Base-by-base conservation (phyloP, 768 basidiomycete genomes). In the Aureoboletus auriporus region DNA sequence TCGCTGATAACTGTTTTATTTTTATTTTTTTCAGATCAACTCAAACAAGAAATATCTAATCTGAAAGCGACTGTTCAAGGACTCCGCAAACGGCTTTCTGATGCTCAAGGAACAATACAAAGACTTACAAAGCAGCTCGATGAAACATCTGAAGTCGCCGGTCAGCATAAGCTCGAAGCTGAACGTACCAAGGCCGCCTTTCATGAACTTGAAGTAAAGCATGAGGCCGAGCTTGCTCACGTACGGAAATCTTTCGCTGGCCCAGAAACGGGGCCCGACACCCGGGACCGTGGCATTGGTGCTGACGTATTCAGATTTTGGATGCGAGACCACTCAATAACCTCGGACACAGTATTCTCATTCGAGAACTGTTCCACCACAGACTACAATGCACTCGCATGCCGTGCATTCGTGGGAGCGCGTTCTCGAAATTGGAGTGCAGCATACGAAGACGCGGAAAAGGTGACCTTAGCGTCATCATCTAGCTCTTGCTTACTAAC, bases 401-500 rank as follows among this genome's bases (percentile, higher is more conserved):
- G 47, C 35, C 29, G 47, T 16, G 47, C 47, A 8, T 48, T 48
- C 17, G 29, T 30, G 20, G 17, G 30, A 2, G 47, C 47, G 9
- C 47, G 47, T 17, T 42, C 47, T n/a, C 40, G 1, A 31, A 48
- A 48, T 16, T 48, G 47, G 47, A 42, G 28, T 26, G 47, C 40
- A 8, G 47, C 47, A 8, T 42, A 42, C 34, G 47, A 42, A 10
- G 40, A 48, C 17, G 47, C 47, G n/a, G 40, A 48, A 48, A 42
- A 37, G 47, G 47, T 48, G 14, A 48, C 17, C 28, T 17, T 35
- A 5, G 9, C 17, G 3, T 16, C 14, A 7, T 6, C 8, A 39
- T 31, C 35, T 2, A 4, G 9, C 27, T n/a, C 31, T 40, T 33
- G 31, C 28, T 41, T 16, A 47, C 33, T 17, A 34, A 47, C 34